Conservation (phyloP, 371 early-diverging fungal genomes). For the Phascolomyces articulosus region DNA sequence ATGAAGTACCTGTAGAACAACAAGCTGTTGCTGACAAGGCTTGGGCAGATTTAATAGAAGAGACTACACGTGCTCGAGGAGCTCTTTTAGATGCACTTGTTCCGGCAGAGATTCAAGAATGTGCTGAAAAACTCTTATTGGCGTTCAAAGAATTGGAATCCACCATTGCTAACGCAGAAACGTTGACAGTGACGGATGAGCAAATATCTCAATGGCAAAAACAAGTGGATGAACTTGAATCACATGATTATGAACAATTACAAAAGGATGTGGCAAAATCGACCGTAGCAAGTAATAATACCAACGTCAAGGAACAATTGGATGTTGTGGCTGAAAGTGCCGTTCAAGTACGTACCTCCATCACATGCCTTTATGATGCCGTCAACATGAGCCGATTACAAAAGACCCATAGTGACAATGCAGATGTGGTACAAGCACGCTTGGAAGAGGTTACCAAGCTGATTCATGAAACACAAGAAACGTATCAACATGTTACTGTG, state of each 20-base stretch:
- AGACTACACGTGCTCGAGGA: neutral
- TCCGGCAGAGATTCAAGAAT: conserved; percentile 18
- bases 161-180: conserved; percentile 2
- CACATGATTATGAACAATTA: conserved; percentile 32
- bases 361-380: conserved; percentile 40
- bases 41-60: conserved; percentile 8
- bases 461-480: neutral
- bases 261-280: conserved; percentile 9
- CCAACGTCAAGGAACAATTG: conserved; percentile 23
- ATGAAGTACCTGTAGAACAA: neutral
- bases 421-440: conserved; percentile 8
- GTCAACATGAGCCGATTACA: conserved; percentile 40
- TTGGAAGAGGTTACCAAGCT: conserved; percentile 10
- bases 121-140: neutral
- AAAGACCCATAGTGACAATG: conserved; percentile 27
- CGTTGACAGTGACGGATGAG: conserved; percentile 25
- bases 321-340: conserved; percentile 35
- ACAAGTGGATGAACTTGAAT: conserved; percentile 31
- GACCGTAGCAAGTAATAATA: neutral
- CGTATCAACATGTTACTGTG: neutral
- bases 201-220: conserved; percentile 42
- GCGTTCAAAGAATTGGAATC: conserved; percentile 4
- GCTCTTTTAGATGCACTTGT: conserved; percentile 13
- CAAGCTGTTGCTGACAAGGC: conserved; percentile 7
- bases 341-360: conserved; percentile 24